These are phyloP conservation scores for Fragaria vesca DNA, from an alignment of 306 rosid genomes.

Conservation along the genomic window DNA sequence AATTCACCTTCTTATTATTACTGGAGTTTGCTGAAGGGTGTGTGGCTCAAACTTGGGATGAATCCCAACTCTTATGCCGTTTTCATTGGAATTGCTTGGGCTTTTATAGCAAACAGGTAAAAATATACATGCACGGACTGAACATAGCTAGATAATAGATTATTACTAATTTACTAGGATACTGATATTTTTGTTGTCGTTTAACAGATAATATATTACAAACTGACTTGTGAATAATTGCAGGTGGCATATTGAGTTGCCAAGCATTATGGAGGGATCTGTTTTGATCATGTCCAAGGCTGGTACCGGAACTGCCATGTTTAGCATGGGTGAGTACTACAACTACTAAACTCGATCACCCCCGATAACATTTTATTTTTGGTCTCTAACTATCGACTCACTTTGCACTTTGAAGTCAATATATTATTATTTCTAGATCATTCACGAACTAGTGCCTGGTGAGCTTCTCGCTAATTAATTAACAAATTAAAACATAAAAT, in stretches of 20 bases:
- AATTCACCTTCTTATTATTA: constrained; percentile 48
- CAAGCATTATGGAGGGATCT: constrained; percentile 74
- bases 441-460: not conserved
- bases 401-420: not conserved
- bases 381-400: not conserved
- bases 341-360: not conserved
- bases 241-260: constrained; percentile 83
- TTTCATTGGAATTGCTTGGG: constrained; percentile 76
- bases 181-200: not conserved
- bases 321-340: constrained; percentile 79
- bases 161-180: not conserved
- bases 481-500: not conserved
- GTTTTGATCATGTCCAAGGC: constrained; percentile 81
- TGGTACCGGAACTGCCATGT: constrained; percentile 94
- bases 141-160: not conserved
- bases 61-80: constrained; percentile 90
- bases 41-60: constrained; percentile 59
- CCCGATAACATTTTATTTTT: not conserved
- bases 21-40: constrained; percentile 58
- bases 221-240: not conserved
- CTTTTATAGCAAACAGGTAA: constrained; percentile 73
- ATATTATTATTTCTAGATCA: not conserved
- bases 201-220: not conserved
- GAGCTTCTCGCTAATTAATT: not conserved
- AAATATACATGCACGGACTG: not conserved